Percentiles rank a stretch among this genome's conserved stretches.
Evolutionary conservation across 2,329 filamentous ascomycete species (phyloP).

Genomic region (Colletotrichum horii): DNA sequence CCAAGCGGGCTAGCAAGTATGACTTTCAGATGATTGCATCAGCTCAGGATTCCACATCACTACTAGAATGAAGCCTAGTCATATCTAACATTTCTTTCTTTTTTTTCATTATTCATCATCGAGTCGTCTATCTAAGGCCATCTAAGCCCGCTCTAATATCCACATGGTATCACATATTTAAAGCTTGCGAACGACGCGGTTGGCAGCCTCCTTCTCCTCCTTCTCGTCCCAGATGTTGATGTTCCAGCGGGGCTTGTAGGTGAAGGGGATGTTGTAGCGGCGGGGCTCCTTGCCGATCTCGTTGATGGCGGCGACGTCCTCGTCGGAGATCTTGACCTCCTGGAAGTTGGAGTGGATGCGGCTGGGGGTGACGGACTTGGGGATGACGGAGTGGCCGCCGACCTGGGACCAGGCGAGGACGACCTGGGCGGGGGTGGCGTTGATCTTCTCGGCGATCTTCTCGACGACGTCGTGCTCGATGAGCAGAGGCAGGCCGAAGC

Average conservation of each 20-base stretch:
- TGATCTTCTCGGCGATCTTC: slow-evolving; percentile 56
- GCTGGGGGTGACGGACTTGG: slow-evolving; percentile 72
- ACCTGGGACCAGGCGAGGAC: slow-evolving; percentile 63
- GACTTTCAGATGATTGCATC: no score
- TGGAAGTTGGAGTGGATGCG: slow-evolving; percentile 75
- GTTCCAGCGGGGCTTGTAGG: slow-evolving; percentile 52
- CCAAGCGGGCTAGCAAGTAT: no score
- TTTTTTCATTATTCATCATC: slow-evolving; percentile 9
- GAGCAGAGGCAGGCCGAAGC: slow-evolving; percentile 51
- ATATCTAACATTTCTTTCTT: background rate
- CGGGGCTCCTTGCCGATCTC: slow-evolving; percentile 59
- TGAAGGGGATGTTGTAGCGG: slow-evolving; percentile 51
- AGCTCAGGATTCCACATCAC: no score
- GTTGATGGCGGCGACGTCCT: slow-evolving; percentile 65
- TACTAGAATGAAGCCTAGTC: no score
- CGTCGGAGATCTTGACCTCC: slow-evolving; percentile 65
- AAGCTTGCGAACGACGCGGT: slow-evolving; percentile 49
- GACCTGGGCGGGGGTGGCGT: slow-evolving; percentile 48
- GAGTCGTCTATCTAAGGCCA: background rate
- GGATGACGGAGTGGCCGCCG: slow-evolving; percentile 73
- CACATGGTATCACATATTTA: slow-evolving; percentile 15
- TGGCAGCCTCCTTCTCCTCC: slow-evolving; percentile 53
- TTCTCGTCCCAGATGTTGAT: slow-evolving; percentile 61
- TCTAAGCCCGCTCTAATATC: background rate
- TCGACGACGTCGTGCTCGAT: slow-evolving; percentile 62